These are phyloP conservation scores for Clitocybe nebularis DNA, from an alignment of 1,284 basidiomycete genomes.

Conservation along the genomic window DNA sequence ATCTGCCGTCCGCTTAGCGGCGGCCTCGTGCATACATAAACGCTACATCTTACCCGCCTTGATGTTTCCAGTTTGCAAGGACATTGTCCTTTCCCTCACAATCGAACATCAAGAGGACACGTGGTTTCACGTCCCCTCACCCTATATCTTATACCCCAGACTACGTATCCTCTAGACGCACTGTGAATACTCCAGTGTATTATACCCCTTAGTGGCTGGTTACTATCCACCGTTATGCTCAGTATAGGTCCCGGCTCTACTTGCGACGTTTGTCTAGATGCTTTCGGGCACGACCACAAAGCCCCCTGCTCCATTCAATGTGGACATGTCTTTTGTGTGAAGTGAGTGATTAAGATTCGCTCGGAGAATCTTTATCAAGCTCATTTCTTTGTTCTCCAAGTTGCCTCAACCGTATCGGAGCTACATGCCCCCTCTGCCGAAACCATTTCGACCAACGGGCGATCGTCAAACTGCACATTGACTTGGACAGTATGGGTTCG, in stretches of 20 bases:
- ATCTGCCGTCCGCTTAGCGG: conserved; percentile 26
- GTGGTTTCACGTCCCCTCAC: conserved; percentile 6
- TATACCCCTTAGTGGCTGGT: conserved; percentile 14
- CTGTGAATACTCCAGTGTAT: conserved; percentile 12
- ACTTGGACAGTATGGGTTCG: conserved; percentile 29
- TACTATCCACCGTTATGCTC: conserved; percentile 37
- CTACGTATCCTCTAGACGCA: conserved; percentile 3
- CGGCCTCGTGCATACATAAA: conserved; percentile 39
- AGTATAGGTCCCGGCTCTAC: conserved; percentile 41
- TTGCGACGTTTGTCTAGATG: conserved; percentile 53
- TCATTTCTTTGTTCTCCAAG: conserved; percentile 21
- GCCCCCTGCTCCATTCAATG: conserved; percentile 46
- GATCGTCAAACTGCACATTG: conserved; percentile 41
- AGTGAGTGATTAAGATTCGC: conserved; percentile 28
- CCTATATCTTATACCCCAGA: conserved; percentile 2
- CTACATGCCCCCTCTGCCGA: conserved; percentile 44
- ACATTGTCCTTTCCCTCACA: conserved; percentile 25
- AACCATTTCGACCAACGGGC: conserved; percentile 32
- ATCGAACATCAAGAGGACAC: conserved; percentile 12
- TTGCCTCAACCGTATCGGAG: conserved; percentile 31
- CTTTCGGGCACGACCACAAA: conserved; percentile 36
- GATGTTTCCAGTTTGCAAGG: conserved; percentile 29
- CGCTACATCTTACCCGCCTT: conserved; percentile 20
- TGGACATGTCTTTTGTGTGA: conserved; percentile 48
- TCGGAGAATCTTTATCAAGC: conserved; percentile 1